A percentile compares a stretch with the other conserved stretches of the same genome.
Conservation (phyloP, 108 stramenopile species). For the Aurantiochytrium sp. region DNA sequence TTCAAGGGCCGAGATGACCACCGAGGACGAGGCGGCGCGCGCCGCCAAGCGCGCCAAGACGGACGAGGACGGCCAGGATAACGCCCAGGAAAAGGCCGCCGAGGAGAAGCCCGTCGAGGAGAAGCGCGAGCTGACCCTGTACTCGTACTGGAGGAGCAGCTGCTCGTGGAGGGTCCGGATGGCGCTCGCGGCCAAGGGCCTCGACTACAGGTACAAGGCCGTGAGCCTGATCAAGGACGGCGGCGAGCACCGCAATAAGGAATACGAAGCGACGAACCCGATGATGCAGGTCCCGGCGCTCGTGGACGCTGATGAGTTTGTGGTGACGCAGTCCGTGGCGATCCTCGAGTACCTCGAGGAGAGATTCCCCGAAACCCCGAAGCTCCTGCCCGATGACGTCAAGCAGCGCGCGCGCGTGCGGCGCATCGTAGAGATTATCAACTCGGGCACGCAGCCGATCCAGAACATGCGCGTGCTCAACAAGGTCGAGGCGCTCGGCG, state of each 20-base stretch:
- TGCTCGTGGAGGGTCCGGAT: conserved; percentile 43
- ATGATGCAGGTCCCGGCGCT: conserved; percentile 63
- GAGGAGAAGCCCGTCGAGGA: not conserved
- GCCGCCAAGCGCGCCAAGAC: not conserved
- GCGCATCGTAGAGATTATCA: conserved; percentile 31
- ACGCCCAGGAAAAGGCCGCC: not conserved
- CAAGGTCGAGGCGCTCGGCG: not conserved
- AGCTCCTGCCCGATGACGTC: conserved; percentile 26
- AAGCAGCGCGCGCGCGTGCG: conserved; percentile 28
- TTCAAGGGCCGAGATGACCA: not conserved
- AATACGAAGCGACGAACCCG: conserved; percentile 52
- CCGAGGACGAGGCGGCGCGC: not conserved
- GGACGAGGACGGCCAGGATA: not conserved
- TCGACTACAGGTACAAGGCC: conserved; percentile 37
- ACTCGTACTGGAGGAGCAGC: conserved; percentile 41
- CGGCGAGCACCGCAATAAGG: conserved; percentile 26
- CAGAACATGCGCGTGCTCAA: conserved; percentile 37
- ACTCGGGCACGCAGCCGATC: conserved; percentile 37
- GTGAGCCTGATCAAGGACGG: conserved; percentile 36
- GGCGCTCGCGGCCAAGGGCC: conserved; percentile 32
- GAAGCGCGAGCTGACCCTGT: conserved; percentile 8
- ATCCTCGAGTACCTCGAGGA: conserved; percentile 66
- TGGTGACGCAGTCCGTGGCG: conserved; percentile 57
- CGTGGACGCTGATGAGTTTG: conserved; percentile 19
- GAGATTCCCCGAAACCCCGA: not conserved